phyloP scores from a whole-genome alignment of 2,329 filamentous ascomycete species.

The Eutypella sp. region DNA sequence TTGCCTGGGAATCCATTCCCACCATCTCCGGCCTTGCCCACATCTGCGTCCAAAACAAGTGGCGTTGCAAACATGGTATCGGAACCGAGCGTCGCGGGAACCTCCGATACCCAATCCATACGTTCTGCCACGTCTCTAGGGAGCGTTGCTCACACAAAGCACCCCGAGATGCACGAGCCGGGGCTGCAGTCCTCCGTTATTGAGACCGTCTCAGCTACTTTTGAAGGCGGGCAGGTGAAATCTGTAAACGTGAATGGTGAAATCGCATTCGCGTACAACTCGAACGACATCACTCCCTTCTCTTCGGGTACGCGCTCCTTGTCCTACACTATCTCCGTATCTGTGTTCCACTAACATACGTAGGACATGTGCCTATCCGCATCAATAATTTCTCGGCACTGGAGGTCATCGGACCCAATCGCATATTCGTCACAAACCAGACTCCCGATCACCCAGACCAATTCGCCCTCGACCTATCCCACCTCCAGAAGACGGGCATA shows the following conservation, averaged over 20 bases:
- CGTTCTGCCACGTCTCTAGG: constrained; percentile 80
- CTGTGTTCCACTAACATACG: constrained; percentile 13
- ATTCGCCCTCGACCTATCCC: constrained; percentile 70
- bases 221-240: constrained; percentile 68
- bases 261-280: constrained; percentile 80
- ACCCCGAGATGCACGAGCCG: constrained; percentile 73
- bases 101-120: constrained; percentile 85
- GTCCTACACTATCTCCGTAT: neutral
- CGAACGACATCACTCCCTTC: constrained; percentile 42
- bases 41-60: constrained; percentile 35
- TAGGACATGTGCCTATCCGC: constrained; percentile 63
- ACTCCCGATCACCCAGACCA: constrained; percentile 64
- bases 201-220: constrained; percentile 82
- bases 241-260: constrained; percentile 78
- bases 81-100: constrained; percentile 52
- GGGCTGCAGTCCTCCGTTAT: constrained; percentile 87
- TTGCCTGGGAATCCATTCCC: constrained; percentile 28
- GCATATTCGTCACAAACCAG: constrained; percentile 75
- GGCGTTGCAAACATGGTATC: constrained; percentile 55
- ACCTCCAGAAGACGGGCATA: constrained; percentile 68
- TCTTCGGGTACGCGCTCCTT: constrained; percentile 40
- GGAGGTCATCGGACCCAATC: constrained; percentile 90
- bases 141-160: constrained; percentile 63
- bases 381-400: constrained; percentile 85
- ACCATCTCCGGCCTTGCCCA: constrained; percentile 33